Evolutionary conservation across 306 rosid species (phyloP).

Genomic region (Clitoria ternatea): DNA sequence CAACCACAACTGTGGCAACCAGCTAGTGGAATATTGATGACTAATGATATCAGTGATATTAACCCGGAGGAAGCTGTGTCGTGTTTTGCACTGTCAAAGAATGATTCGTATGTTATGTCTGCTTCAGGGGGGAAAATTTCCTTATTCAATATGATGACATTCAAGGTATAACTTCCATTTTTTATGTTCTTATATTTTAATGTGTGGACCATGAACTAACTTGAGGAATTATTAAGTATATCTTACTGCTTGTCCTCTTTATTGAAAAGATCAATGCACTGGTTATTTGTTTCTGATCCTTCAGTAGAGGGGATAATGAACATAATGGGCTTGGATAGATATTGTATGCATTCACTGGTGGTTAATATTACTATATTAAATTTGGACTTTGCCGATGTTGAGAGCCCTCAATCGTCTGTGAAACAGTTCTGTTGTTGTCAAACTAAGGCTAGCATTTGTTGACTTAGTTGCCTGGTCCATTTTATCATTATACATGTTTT

Average conservation of each 20-base stretch:
- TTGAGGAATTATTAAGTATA: not conserved
- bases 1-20: slow-evolving; percentile 97
- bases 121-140: slow-evolving; percentile 99
- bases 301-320: not conserved
- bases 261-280: not conserved
- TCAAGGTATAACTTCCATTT: slow-evolving; percentile 60
- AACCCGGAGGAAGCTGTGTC: slow-evolving; percentile 95
- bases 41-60: slow-evolving; percentile 85
- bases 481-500: not conserved
- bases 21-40: slow-evolving; percentile 94
- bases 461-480: slow-evolving; percentile 3
- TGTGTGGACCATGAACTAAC: slow-evolving; percentile 1
- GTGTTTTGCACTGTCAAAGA: slow-evolving; percentile 98
- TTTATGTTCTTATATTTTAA: not conserved
- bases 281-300: slow-evolving; percentile 19
- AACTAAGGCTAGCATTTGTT: not conserved
- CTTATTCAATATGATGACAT: slow-evolving; percentile 99
- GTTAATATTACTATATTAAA: not conserved
- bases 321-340: not conserved
- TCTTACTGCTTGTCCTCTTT: not conserved
- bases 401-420: not conserved
- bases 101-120: slow-evolving; percentile 97
- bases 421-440: not conserved
- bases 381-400: not conserved
- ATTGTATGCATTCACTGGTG: not conserved